Conservation (phyloP, 1,284 basidiomycete species). For the Sporisorium scitamineum region DNA sequence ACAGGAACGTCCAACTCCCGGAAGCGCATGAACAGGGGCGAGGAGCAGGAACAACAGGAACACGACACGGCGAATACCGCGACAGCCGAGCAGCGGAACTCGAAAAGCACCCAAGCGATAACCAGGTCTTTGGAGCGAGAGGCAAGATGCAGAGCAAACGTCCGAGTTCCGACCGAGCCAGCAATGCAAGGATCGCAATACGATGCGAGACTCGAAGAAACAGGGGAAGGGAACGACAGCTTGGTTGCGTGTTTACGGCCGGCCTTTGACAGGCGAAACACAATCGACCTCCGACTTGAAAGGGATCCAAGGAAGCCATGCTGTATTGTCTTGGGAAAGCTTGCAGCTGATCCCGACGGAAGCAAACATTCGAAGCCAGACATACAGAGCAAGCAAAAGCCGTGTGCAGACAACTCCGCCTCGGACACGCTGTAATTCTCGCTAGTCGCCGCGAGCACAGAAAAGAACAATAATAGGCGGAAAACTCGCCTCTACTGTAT, state of each 20-base stretch:
- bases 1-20: conserved; percentile 1
- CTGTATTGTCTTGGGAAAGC: no score
- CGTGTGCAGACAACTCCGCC: no score
- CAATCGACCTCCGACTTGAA: background rate
- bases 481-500: background rate
- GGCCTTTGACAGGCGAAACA: conserved; percentile 25
- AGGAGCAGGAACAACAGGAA: background rate
- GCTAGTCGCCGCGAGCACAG: no score
- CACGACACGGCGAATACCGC: background rate
- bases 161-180: no score
- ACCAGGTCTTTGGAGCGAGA: no score
- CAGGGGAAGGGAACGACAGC: no score
- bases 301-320: no score
- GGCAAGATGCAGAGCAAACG: no score
- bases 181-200: no score
- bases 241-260: background rate
- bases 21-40: background rate
- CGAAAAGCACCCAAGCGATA: no score
- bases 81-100: background rate
- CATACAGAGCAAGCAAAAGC: background rate
- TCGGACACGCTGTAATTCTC: no score
- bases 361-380: conserved; percentile 39
- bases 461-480: no score
- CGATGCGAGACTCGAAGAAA: background rate
- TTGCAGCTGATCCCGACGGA: conserved; percentile 42